Conservation (phyloP, 2,329 filamentous ascomycete species). For the Eutypa lata region DNA sequence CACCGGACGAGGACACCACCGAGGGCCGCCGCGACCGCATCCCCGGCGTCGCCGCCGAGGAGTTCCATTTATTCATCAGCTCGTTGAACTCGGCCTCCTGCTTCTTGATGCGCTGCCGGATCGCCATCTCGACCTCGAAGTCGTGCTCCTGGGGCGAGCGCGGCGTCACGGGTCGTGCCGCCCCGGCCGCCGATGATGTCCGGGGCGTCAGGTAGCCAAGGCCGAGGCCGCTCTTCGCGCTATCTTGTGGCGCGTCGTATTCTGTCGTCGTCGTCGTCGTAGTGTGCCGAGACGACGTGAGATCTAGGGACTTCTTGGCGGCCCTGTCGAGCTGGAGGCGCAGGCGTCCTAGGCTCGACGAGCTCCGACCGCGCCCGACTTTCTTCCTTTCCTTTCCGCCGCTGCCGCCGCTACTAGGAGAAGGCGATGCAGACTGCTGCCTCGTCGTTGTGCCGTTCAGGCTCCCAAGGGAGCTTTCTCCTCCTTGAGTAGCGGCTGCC, state of each 20-base stretch:
- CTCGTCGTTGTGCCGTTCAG: not conserved
- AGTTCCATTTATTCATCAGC: slow-evolving; percentile 2
- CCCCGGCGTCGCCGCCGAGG: not conserved
- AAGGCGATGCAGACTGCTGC: not conserved
- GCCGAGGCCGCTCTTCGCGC: not conserved
- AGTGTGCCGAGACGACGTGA: not conserved
- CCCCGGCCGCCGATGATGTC: not conserved
- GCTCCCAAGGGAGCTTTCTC: too few species aligned
- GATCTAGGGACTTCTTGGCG: not conserved
- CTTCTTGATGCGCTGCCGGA: slow-evolving; percentile 5
- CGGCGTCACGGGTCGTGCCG: not conserved
- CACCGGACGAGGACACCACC: not conserved
- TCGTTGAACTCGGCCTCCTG: slow-evolving; percentile 2
- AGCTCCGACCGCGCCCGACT: not conserved
- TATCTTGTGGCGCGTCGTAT: too few species aligned
- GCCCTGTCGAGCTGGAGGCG: not conserved
- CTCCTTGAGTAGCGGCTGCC: not conserved
- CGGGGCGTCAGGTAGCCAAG: not conserved
- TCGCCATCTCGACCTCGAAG: slow-evolving; percentile 2
- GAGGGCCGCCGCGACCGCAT: not conserved
- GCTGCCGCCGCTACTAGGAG: too few species aligned
- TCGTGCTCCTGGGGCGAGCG: slow-evolving; percentile 2
- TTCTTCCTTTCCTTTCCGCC: not conserved
- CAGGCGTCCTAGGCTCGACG: not conserved
- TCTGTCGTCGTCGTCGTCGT: too few species aligned